Evolutionary conservation across 2,329 filamentous ascomycete genomes (phyloP), one percentile per base, ranked within the genome.

Genomic region (Phoma sp.): DNA sequence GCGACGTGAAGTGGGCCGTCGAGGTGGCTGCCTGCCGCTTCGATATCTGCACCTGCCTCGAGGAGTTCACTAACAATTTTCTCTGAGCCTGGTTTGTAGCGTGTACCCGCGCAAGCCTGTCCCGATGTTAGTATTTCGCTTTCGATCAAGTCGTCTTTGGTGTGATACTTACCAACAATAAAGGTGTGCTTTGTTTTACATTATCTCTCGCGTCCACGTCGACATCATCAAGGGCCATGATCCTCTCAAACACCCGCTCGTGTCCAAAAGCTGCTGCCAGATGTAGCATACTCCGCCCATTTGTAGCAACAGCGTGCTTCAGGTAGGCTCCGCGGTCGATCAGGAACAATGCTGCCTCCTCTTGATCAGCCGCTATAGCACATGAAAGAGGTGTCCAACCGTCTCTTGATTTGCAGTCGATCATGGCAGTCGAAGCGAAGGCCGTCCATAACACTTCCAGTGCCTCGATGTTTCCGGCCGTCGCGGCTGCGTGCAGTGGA

Each of bases 1-100:
- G 61, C 58, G 7, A 64, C 42, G 47, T 66, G 63, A 1, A 67
- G 46, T 1, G 63, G 56, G 1, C 49, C 43, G 37, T 63, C 58
- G 21, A 40, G 40, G 21, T 46, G 53, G 10, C 43, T 42, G 21
- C 56, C 47, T 6, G 42, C 25, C 6, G 49, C 23, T 33, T 64
- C 54, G 10, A 61, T 50, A 33, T 66, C 46, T 23, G 65, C 61
- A 34, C 64, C 61, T 33, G 47, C 47, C n/a, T 53, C 47, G 7
- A 69, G 51, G 18, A 69, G 60, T 3, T 37, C 30, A n/a, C 21
- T 5, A 30, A 64, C 52, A 11, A 61, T 50, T 2, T 48, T 33
- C 0, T 36, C 36, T 2, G 53, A 57, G 4, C 56, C 57, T 5
- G 39, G 37, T 14, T 48, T 57, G 42, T 58, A 66, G 45, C n/a